These are phyloP conservation scores for Solidago caesia DNA, from an alignment of 129 eudicot genomes.

Conservation along the genomic window DNA sequence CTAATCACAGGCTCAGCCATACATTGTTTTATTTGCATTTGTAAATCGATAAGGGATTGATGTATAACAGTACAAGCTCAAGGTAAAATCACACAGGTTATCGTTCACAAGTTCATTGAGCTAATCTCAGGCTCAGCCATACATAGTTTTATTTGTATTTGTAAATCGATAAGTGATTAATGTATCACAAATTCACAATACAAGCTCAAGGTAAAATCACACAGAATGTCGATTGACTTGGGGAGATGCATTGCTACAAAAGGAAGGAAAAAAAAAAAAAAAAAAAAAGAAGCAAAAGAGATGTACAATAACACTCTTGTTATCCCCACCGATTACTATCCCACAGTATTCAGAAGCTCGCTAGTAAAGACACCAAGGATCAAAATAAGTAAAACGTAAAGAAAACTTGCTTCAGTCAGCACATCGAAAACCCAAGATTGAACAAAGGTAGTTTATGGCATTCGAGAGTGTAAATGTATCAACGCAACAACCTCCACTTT, in stretches of 20 bases:
- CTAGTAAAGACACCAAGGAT: constrained; percentile 9
- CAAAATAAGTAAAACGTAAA: constrained; percentile 5
- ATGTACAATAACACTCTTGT: neutral
- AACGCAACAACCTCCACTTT: neutral
- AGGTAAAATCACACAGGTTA: no score
- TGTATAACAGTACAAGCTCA: no score
- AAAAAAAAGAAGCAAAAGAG: neutral
- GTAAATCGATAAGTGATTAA: neutral
- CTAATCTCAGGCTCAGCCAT: neutral
- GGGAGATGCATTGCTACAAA: neutral
- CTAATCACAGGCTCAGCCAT: neutral
- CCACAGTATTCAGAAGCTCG: constrained; percentile 19
- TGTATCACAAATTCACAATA: no score
- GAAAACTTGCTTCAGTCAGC: constrained; percentile 19
- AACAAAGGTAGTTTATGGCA: neutral
- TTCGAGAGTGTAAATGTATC: neutral
- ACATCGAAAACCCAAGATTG: neutral
- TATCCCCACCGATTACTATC: constrained; percentile 7
- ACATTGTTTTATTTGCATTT: neutral
- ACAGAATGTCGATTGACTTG: no score
- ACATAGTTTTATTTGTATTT: neutral
- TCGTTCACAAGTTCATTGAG: neutral
- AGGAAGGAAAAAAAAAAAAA: neutral
- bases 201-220: no score
- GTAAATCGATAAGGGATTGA: neutral